Conservation (phyloP, 176 grass and related monocot species). For the Oryza coarctata region DNA sequence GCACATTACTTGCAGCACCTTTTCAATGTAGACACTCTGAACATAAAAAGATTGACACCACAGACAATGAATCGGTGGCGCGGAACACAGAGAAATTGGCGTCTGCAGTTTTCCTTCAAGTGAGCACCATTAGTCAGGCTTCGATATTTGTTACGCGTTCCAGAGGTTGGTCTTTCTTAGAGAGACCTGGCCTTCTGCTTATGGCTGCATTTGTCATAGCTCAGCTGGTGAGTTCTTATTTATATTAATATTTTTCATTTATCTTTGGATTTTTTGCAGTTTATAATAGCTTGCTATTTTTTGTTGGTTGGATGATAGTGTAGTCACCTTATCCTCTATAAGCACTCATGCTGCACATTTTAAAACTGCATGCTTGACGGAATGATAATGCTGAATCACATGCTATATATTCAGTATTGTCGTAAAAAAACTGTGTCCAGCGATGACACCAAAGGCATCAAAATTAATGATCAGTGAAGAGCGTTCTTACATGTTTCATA, state of each 20-base stretch:
- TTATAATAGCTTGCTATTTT: background rate
- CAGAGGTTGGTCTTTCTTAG: slow-evolving; percentile 62
- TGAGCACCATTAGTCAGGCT: slow-evolving; percentile 79
- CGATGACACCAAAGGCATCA: background rate
- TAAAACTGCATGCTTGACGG: background rate
- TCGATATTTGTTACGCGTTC: slow-evolving; percentile 81
- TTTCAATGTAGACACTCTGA: slow-evolving; percentile 48
- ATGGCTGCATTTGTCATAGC: slow-evolving; percentile 52
- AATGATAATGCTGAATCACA: background rate
- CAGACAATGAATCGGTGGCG: background rate
- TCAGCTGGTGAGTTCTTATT: slow-evolving; percentile 52
- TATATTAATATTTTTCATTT: background rate
- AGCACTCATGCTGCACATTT: background rate
- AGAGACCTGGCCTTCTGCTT: slow-evolving; percentile 63
- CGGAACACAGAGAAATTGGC: slow-evolving; percentile 43
- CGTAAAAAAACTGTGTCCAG: background rate
- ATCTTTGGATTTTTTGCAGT: background rate
- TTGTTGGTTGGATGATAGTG: too few species aligned
- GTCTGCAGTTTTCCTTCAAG: slow-evolving; percentile 73
- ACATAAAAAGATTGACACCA: slow-evolving; percentile 5
- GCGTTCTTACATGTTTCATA: too few species aligned
- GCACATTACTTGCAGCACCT: slow-evolving; percentile 33
- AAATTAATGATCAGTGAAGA: background rate
- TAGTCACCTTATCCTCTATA: background rate
- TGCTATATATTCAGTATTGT: background rate